Evolutionary conservation across 306 rosid species (phyloP).

Genomic region (Lathyrus oleraceus): DNA sequence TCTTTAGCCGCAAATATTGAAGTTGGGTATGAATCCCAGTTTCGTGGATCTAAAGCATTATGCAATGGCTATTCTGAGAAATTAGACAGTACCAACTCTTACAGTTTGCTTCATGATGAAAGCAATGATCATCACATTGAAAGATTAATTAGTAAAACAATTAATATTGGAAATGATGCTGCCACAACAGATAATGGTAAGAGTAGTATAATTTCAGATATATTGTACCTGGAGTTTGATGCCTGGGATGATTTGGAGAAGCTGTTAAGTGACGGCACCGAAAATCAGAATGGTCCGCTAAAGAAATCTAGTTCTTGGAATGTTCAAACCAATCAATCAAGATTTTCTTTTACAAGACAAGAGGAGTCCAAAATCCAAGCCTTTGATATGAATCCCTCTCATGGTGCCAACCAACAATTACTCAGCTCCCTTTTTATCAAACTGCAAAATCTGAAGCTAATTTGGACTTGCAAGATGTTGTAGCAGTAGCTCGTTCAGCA

Average conservation of each 20-base stretch:
- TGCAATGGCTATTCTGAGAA: conserved; percentile 57
- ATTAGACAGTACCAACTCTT: conserved; percentile 45
- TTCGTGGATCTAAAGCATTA: conserved; percentile 45
- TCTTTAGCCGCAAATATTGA: conserved; percentile 44
- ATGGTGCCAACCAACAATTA: conserved; percentile 43
- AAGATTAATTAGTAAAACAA: conserved; percentile 50
- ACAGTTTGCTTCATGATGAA: conserved; percentile 52
- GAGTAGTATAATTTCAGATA: conserved; percentile 87
- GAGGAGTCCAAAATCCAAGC: conserved; percentile 60
- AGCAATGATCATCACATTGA: conserved; percentile 45
- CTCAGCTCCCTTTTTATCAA: too few species aligned
- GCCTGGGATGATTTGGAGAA: conserved; percentile 72
- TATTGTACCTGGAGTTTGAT: conserved; percentile 74
- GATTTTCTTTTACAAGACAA: conserved; percentile 89
- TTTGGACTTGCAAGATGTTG: too few species aligned
- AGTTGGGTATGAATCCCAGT: conserved; percentile 42
- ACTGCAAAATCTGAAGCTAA: too few species aligned
- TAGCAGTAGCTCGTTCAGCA: too few species aligned
- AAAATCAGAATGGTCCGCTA: conserved; percentile 47
- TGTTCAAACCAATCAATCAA: conserved; percentile 71
- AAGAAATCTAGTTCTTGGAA: conserved; percentile 68
- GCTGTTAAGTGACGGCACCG: conserved; percentile 58
- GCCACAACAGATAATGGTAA: conserved; percentile 69
- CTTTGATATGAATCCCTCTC: conserved; percentile 55
- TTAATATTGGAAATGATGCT: conserved; percentile 44